These are phyloP conservation scores for Aspergillus amoenus DNA, from an alignment of 2,329 filamentous ascomycete genomes.

Conservation along the genomic window DNA sequence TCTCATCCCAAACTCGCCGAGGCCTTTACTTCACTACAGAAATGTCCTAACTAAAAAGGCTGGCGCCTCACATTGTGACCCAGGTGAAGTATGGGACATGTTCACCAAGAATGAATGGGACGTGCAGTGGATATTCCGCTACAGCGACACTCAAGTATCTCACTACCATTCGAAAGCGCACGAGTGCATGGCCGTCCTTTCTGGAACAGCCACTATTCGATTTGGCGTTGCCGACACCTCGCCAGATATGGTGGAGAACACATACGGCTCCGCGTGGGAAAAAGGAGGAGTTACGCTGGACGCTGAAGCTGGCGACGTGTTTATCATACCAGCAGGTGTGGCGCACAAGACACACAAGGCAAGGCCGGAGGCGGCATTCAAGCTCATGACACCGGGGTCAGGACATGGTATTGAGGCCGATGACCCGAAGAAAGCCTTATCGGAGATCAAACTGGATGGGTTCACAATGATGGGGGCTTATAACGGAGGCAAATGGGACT, in stretches of 20 bases:
- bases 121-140: conserved; percentile 58
- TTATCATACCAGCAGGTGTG: conserved; percentile 58
- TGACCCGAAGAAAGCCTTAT: conserved; percentile 37
- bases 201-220: conserved; percentile 53
- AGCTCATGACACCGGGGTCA: conserved; percentile 40
- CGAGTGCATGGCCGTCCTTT: conserved; percentile 59
- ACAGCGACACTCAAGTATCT: conserved; percentile 54
- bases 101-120: conserved; percentile 54
- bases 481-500: conserved; percentile 3
- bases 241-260: conserved; percentile 8
- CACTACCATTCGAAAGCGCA: conserved; percentile 60
- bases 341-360: conserved; percentile 53
- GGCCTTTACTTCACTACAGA: too few relatives aligned
- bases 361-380: conserved; percentile 28
- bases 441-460: conserved; percentile 36
- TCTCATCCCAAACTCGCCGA: too few relatives aligned
- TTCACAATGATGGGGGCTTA: conserved; percentile 62
- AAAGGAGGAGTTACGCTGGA: conserved; percentile 51
- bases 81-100: conserved; percentile 27
- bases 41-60: too few relatives aligned
- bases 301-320: conserved; percentile 56
- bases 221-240: conserved; percentile 54
- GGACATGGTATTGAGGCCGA: conserved; percentile 34
- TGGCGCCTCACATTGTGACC: too few relatives aligned
- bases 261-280: conserved; percentile 33